Conservation (phyloP, 2,329 filamentous ascomycete species). For the Alternaria triticina region DNA sequence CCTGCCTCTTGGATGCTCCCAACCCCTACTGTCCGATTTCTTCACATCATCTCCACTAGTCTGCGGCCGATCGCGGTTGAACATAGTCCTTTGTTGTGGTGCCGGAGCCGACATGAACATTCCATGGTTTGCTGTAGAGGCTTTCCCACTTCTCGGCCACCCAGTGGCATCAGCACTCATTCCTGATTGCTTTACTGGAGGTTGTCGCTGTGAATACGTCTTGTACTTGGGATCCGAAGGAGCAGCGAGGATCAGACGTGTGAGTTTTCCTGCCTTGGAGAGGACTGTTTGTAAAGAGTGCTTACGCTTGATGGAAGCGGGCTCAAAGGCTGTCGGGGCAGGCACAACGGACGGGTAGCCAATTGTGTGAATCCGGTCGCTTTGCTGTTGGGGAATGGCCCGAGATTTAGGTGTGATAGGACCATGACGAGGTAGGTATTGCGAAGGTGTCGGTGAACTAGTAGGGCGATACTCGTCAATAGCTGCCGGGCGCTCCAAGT, state of each 20-base stretch:
- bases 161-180: conserved; percentile 2
- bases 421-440: not conserved
- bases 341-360: not conserved
- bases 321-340: too few species aligned
- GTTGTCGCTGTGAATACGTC: conserved; percentile 12
- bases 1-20: not conserved
- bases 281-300: not conserved
- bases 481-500: not conserved
- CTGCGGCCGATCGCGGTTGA: not conserved
- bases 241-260: conserved; percentile 20
- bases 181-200: not conserved
- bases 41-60: not conserved
- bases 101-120: not conserved
- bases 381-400: not conserved
- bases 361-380: not conserved
- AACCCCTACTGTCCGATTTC: not conserved
- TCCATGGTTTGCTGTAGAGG: not conserved
- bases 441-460: not conserved
- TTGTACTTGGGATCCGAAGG: conserved; percentile 16
- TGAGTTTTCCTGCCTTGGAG: conserved; percentile 10
- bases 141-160: not conserved
- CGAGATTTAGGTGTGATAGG: not conserved
- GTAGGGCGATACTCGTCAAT: not conserved
- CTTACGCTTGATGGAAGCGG: not conserved
- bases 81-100: not conserved